Evolutionary conservation across 2,329 filamentous ascomycete genomes (phyloP), one percentile per base, ranked within the genome.

Genomic region (Epichloe gansuensis): DNA sequence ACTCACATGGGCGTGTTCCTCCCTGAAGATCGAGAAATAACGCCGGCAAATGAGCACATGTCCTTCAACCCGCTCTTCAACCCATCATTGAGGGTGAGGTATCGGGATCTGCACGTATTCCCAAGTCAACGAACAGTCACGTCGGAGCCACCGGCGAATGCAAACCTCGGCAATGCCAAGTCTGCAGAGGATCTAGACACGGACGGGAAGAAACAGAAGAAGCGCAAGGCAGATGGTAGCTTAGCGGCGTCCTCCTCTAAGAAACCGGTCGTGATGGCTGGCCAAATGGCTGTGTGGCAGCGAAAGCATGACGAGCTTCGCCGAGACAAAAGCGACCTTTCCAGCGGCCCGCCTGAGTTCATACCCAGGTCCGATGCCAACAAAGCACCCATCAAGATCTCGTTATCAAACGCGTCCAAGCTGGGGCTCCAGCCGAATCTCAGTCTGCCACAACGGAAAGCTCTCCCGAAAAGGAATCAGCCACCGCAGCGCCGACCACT

Each of bases 1-100:
- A 90, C 91, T 41, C 88, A 93, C 58, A 81, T 86, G n/a, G 88
- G 88, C 5, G 87, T 93, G 3, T 93, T 94, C 61, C 80, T 91
- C 12, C 87, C 86, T 0, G 83, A 86, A 44, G 74, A 85, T 48
- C 78, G 83, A 49, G 74, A 76, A 7, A 54, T 72, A 1, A 74
- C 74, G 5, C 72, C 77, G 0, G 76, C 77, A 17, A 78, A 74
- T n/a, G 75, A 80, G 13, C 74, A 70, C 46, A 82, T 83, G 63
- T 85, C 83, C 0, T 91, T 91, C 61, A 75, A 76, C 35, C 85
- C 86, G 2, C 72, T 88, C 2, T 81, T 80, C 58, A 90, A 90
- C 59, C 75, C 82, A 1, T 72, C 76, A 0, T 68, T 87, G 53
- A 81, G 81, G 55, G 75, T 91, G 43, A 82, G 82, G 61, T 91